phyloP scores from a whole-genome alignment of 495 filamentous ascomycete species.

The Xylaria flabelliformis region DNA sequence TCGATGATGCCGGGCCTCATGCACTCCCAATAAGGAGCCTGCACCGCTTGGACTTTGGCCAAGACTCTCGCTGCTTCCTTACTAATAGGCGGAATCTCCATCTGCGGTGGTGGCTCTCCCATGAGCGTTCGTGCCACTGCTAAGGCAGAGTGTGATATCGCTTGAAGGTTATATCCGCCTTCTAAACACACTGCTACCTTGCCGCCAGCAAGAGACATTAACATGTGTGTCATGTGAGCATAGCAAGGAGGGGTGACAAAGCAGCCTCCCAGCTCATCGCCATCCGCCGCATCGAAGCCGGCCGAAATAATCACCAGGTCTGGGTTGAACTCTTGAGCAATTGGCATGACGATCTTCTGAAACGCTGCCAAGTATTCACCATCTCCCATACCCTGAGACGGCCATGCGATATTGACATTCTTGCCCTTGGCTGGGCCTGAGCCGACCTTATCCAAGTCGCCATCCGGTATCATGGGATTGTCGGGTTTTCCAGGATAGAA shows the following conservation, averaged over 20 bases:
- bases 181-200: conserved; percentile 92
- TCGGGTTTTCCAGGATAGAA: conserved; percentile 86
- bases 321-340: conserved; percentile 88
- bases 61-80: conserved; percentile 57
- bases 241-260: conserved; percentile 91
- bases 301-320: conserved; percentile 96
- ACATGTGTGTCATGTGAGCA: conserved; percentile 98
- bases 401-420: conserved; percentile 97
- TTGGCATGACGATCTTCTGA: conserved; percentile 96
- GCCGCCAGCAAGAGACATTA: conserved; percentile 92
- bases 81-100: conserved; percentile 55
- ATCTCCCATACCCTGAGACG: conserved; percentile 90
- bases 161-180: conserved; percentile 92
- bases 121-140: conserved; percentile 92
- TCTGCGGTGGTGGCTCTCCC: conserved; percentile 87
- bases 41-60: conserved; percentile 56
- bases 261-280: conserved; percentile 90
- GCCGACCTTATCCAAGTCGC: conserved; percentile 78
- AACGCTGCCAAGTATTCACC: conserved; percentile 97
- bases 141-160: conserved; percentile 89
- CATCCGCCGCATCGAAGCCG: conserved; percentile 94
- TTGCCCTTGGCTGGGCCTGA: conserved; percentile 75
- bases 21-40: conserved; percentile 67
- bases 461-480: conserved; percentile 62
- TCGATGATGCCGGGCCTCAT: conserved; percentile 60